Evolutionary conservation across 805 yeast species (phyloP), one percentile per base, ranked within the genome.

Genomic region (Ogataea methanolica): DNA sequence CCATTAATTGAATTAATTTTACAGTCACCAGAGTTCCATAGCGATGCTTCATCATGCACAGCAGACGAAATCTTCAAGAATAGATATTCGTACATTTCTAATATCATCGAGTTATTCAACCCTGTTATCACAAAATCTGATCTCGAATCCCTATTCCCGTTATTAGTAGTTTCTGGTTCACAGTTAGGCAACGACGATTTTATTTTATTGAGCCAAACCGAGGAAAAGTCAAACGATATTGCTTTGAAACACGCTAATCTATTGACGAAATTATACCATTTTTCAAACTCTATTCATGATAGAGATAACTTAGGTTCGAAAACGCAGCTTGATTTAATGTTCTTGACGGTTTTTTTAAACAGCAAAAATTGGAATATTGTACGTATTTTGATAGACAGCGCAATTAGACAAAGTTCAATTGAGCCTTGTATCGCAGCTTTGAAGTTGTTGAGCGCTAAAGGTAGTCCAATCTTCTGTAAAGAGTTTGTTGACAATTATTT

Each of bases 1-100:
- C 39, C 53, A 14, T 57, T 49, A 29, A 46, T 60, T 22, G 56
- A 56, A 39, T 41, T 57, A 1, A 47, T 58, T 1, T 41, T 62
- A 7, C 66, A 63, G 42, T 66, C 70, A 6, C 40, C 54, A 5
- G 68, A 65, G 50, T 54, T 66, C 41, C 58, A 61, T 45, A 36
- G 38, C 12, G 46, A 46, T 15, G 23, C 50, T 6, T 23, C 9
- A 6, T 26, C 31, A 9, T 26, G 15, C 1, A 33, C 41, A 15
- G 50, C 51, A 33, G 16, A 39, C 9, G 44, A 50, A 11, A 56
- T 52, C 15, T 64, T 60, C 46, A 48, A 51, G 34, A 51, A 51
- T 17, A 52, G 68, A 44, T 54, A 54, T 22, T 45, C 42, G 3
- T 51, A 52, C 22, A 49, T 63, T 3, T 45, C 47, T 19, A 40